Evolutionary conservation across 306 rosid genomes (phyloP).

Genomic region (Herpetospermum pedunculosum): DNA sequence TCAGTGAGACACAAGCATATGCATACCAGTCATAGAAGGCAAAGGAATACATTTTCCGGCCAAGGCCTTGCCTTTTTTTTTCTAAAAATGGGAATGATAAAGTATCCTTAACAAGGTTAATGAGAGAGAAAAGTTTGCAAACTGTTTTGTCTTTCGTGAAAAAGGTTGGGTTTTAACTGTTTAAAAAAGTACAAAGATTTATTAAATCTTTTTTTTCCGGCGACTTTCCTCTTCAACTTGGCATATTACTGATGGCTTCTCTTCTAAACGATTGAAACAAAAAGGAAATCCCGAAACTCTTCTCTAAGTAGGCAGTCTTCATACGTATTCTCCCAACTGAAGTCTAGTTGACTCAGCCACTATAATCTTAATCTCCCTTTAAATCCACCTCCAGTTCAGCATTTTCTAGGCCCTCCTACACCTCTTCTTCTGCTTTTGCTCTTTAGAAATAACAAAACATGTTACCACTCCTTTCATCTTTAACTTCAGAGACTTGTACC

Average conservation of each 20-base stretch:
- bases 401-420: constrained; percentile 24
- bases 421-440: constrained; percentile 23
- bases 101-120: constrained; percentile 31
- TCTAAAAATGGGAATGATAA: constrained; percentile 45
- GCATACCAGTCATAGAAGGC: constrained; percentile 18
- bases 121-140: constrained; percentile 9
- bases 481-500: constrained; percentile 21
- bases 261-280: constrained; percentile 36
- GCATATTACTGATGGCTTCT: constrained; percentile 42
- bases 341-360: constrained; percentile 58
- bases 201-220: constrained; percentile 56
- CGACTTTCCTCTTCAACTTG: constrained; percentile 62
- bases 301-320: constrained; percentile 60
- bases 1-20: constrained; percentile 30
- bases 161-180: constrained; percentile 58
- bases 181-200: constrained; percentile 69
- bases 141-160: constrained; percentile 31
- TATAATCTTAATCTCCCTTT: constrained; percentile 30
- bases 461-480: constrained; percentile 32
- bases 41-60: constrained; percentile 22
- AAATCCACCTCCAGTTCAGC: constrained; percentile 39
- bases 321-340: constrained; percentile 50
- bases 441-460: constrained; percentile 19
- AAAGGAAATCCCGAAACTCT: constrained; percentile 45
- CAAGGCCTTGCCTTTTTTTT: constrained; percentile 17